A percentile compares a stretch with the other conserved stretches of the same genome.
Evolutionary conservation across 345 rosid species (phyloP).

Genomic region (Syzygium aqueum): DNA sequence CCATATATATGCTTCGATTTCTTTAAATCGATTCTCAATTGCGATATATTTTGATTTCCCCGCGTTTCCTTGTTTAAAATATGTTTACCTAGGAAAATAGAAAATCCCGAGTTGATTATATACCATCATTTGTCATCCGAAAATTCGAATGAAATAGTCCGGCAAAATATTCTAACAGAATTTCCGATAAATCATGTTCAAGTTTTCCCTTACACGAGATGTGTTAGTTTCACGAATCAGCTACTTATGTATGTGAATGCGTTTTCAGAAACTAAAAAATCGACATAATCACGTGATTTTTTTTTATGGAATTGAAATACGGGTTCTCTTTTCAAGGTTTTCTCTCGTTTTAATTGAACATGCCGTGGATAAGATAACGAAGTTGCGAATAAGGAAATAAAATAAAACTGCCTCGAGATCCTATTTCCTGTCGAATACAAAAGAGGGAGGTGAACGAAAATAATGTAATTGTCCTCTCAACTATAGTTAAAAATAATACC

Average conservation of each 20-base stretch:
- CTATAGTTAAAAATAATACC: neutral
- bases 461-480: neutral
- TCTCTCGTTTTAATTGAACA: neutral
- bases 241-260: neutral
- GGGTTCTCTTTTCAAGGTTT: neutral
- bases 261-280: rapidly evolving
- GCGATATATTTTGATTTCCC: neutral
- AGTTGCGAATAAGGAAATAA: neutral
- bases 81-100: neutral
- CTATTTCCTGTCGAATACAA: neutral
- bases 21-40: neutral
- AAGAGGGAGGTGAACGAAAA: neutral
- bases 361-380: neutral
- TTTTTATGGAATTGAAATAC: too few relatives aligned
- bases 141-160: neutral
- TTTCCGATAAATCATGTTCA: neutral
- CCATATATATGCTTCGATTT: neutral
- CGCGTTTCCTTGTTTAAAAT: neutral
- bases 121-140: rapidly evolving
- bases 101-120: neutral
- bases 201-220: neutral
- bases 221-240: rapidly evolving
- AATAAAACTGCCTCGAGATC: neutral
- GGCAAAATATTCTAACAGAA: neutral
- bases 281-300: rapidly evolving